A percentile compares a stretch with the other conserved stretches of the same genome.
Conservation (phyloP, 225 moss, liverwort and hornwort species). For the Rhytidiadelphus loreus region DNA sequence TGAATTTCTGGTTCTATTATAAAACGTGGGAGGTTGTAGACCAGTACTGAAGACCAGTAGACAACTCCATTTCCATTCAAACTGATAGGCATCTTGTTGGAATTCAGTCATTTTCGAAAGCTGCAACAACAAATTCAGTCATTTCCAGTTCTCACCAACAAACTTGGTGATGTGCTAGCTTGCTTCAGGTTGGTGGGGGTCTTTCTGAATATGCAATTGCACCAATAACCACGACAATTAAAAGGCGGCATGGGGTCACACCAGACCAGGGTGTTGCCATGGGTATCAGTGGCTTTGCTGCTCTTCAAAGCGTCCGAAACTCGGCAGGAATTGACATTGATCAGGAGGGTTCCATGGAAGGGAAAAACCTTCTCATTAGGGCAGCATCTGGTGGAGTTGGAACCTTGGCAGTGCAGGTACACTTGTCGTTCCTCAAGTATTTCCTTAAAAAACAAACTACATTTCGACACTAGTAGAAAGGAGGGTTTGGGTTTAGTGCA, state of each 20-base stretch:
- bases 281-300: conserved; percentile 38
- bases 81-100: neutral
- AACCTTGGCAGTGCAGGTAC: conserved; percentile 64
- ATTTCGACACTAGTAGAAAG: neutral
- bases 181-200: conserved; percentile 40
- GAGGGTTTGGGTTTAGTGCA: neutral
- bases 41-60: neutral
- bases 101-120: neutral
- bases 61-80: neutral
- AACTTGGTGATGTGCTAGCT: neutral
- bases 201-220: conserved; percentile 70
- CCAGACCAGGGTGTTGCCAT: conserved; percentile 34
- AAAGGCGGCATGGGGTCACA: conserved; percentile 47
- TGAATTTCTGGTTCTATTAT: neutral
- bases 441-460: neutral
- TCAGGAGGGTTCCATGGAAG: conserved; percentile 1
- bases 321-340: conserved; percentile 50
- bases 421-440: neutral
- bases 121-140: neutral
- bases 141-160: neutral
- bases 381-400: conserved; percentile 71
- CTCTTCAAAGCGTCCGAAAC: conserved; percentile 59
- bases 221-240: conserved; percentile 21
- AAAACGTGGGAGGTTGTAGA: no score
- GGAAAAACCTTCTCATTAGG: conserved; percentile 45